Evolutionary conservation across 2,329 filamentous ascomycete genomes (phyloP), one percentile per base, ranked within the genome.

Genomic region (Aspergillus brunneoviolaceus): DNA sequence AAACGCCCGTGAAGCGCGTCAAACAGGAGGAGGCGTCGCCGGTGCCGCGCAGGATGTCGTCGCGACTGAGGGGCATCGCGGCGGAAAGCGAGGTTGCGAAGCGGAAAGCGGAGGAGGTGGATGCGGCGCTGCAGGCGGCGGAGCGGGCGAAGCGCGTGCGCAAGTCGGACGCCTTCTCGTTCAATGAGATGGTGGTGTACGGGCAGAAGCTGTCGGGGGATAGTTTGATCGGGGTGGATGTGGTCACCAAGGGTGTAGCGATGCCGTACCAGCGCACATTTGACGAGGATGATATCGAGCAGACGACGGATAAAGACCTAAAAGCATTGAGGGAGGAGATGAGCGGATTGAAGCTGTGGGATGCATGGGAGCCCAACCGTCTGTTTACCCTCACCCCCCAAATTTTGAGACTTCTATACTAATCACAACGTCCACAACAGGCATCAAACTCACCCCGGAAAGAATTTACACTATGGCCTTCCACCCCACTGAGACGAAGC

Each of bases 391-490:
- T 16, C 33, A 19, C 16, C 5, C 11, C 14, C 35, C 6, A n/a
- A 9, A 35, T 12, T 35, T 35, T 16, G 11, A 14, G 10, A 16
- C 14, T 35, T 58, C 10, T 35, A 49, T 33, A 50, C 48, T 19
- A 29, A 19, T 47, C 60, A 29, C 25, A 47, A 35, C 55, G 57
- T 31, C 55, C 56, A 60, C 51, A 42, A 54, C 66, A 92, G 91
- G 91, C 56, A 95, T 97, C 69, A 98, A 97, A 72, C 88, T 97
- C 52, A 94, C 90, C 0, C 93, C 92, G 0, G 92, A 96, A 67
- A 81, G 94, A 56, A 85, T 96, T 14, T 99, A 98, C 71, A 84
- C 90, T 0, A 86, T 98, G 68, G 87, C 89, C 0, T 94, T 99
- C 67, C 95, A 99, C 69, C 95, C 95, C 0, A 93, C 88, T 0